Evolutionary conservation across 139 green algal species (phyloP), one percentile per base, ranked within the genome.

Genomic region (Micractinium sp.): DNA sequence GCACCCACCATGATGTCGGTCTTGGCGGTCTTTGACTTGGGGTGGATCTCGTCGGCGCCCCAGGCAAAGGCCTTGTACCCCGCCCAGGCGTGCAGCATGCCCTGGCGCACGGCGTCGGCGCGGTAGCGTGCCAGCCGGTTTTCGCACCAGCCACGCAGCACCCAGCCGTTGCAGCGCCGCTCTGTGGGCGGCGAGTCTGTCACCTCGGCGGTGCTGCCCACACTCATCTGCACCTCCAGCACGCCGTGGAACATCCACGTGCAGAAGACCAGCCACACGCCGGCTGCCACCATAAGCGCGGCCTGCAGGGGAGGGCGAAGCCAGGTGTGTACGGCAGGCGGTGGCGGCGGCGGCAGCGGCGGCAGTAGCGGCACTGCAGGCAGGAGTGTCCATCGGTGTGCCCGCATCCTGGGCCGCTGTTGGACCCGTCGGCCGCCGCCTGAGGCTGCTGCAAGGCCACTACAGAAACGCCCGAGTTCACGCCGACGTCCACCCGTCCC

Each of bases 41-140:
- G 94, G 71, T 81, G 60, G 39, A 97, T 92, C 78, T 97, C 95
- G 85, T 97, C 94, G 31, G 60, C 74, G 27, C 95, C 95, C 92
- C 89, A 96, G 71, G 94, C 93, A 69, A 96, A 96, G 31, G 83
- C 69, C 66, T 94, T 91, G 89, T 96, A 96, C 13, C 77, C 93
- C 22, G 38, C 71, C 94, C 94, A 97, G 16, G 94, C 88, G 82
- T 96, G 94, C 86, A 39, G 39, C 91, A 95, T 93, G 29, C 87
- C 94, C 33, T 83, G 74, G 38, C 76, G 61, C 36, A 95, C 87
- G n/a, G 77, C 84, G 23, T 89, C 35, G 12, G 83, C 85, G 22
- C 85, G 74, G 33, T 81, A 66, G 27, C 13, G 22, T 27, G 81
- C 82, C 41, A 81, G 66, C 20, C 67, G 81, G 12, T 25, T 56